Percentiles rank a stretch among this genome's conserved stretches.
These are phyloP conservation scores for Annulohypoxylon bovei DNA, from an alignment of 495 filamentous ascomycete species.

Conservation along the genomic window DNA sequence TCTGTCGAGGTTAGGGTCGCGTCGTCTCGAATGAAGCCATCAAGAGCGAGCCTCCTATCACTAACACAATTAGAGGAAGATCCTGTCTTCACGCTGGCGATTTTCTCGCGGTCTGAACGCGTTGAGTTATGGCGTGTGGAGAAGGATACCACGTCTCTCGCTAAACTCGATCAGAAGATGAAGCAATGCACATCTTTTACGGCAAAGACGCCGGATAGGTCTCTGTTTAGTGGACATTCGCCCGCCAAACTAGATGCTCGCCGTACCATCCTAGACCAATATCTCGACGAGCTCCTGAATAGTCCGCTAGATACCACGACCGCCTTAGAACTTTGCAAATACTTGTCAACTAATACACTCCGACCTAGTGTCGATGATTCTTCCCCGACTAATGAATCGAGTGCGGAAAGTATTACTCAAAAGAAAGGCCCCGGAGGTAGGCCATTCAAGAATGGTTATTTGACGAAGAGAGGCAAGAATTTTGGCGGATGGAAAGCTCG, in stretches of 20 bases:
- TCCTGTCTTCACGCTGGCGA: conserved; percentile 89
- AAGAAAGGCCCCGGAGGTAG: conserved; percentile 68
- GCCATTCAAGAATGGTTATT: conserved; percentile 85
- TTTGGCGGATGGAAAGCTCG: conserved; percentile 99
- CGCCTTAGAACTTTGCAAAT: conserved; percentile 85
- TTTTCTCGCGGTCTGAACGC: conserved; percentile 80
- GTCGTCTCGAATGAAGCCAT: conserved; percentile 93
- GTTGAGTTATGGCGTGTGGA: conserved; percentile 92
- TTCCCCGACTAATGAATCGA: conserved; percentile 53
- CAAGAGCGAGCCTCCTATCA: conserved; percentile 81
- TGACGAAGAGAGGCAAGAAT: conserved; percentile 96
- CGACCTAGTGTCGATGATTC: conserved; percentile 77
- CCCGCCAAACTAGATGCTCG: conserved; percentile 93
- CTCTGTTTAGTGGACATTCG: conserved; percentile 90
- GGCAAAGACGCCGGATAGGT: conserved; percentile 79
- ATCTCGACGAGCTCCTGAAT: conserved; percentile 84
- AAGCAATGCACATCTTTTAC: conserved; percentile 74
- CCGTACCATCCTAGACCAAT: conserved; percentile 80
- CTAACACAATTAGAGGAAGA: conserved; percentile 81
- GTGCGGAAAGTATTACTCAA: conserved; percentile 51
- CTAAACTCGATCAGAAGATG: conserved; percentile 80
- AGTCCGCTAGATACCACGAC: conserved; percentile 80
- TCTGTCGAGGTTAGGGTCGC: conserved; percentile 85
- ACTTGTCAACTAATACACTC: conserved; percentile 85
- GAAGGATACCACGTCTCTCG: conserved; percentile 85